Conservation (phyloP, 768 basidiomycete species). For the Lactarius quietus region DNA sequence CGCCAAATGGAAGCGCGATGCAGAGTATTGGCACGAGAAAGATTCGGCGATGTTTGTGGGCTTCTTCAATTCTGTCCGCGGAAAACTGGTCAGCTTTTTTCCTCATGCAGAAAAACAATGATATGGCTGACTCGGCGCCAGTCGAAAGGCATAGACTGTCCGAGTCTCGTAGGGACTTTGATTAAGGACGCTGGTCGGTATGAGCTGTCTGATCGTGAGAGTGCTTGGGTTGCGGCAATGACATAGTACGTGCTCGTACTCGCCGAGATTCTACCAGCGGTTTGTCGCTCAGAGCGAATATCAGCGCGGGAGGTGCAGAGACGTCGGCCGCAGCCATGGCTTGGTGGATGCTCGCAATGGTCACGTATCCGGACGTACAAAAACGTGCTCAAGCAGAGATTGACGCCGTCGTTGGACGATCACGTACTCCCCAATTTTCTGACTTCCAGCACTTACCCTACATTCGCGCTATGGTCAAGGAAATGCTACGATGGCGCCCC, state of each 20-base stretch:
- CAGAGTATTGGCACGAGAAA: background rate
- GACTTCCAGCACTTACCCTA: constrained; percentile 19
- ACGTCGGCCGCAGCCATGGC: background rate
- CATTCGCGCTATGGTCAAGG: constrained; percentile 24
- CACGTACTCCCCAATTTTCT: constrained; percentile 14
- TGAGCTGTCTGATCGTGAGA: constrained; percentile 1
- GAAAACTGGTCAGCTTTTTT: constrained; percentile 1
- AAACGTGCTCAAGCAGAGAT: constrained; percentile 14
- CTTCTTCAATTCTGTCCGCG: constrained; percentile 6
- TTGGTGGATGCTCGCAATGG: constrained; percentile 18
- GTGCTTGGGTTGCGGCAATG: constrained; percentile 1
- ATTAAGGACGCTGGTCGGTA: background rate
- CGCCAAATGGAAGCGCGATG: constrained; percentile 22
- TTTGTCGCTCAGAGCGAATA: background rate
- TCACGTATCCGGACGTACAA: constrained; percentile 3
- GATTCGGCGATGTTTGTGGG: constrained; percentile 5
- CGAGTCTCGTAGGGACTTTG: constrained; percentile 1
- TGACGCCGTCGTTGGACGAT: constrained; percentile 17
- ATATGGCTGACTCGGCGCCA: background rate
- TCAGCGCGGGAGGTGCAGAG: constrained; percentile 7
- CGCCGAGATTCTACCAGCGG: background rate
- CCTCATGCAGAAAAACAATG: background rate
- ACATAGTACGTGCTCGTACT: constrained; percentile 3
- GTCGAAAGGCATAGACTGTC: background rate
- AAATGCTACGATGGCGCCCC: constrained; percentile 17